These are phyloP conservation scores for Hyaloperonospora brassicae DNA, from an alignment of 352 stramenopile genomes.

Conservation along the genomic window DNA sequence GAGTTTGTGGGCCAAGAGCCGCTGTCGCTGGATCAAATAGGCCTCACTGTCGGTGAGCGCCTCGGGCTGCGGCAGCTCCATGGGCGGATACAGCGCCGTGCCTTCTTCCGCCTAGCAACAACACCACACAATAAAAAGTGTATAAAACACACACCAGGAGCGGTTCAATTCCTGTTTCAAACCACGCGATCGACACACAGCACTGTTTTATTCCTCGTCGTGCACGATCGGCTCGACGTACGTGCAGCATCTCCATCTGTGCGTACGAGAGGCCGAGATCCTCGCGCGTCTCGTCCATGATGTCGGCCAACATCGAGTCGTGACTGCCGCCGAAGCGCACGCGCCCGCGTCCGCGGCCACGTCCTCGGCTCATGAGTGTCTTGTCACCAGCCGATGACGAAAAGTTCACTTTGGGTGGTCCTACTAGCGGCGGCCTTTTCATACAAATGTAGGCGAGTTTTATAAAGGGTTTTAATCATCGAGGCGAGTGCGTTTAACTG, in stretches of 20 bases:
- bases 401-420: not conserved
- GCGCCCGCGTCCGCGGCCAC: conserved; percentile 47
- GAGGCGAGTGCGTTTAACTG: too few species aligned
- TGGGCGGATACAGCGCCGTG: conserved; percentile 44
- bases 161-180: too few species aligned
- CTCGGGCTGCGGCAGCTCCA: conserved; percentile 58
- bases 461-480: too few species aligned
- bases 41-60: conserved; percentile 43
- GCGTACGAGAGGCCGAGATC: conserved; percentile 56
- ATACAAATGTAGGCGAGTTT: too few species aligned
- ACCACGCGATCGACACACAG: too few species aligned
- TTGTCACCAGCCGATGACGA: too few species aligned
- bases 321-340: conserved; percentile 67
- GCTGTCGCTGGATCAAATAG: conserved; percentile 65
- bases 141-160: too few species aligned
- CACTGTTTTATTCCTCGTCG: not conserved
- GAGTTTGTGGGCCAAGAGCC: conserved; percentile 57
- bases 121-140: too few species aligned
- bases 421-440: not conserved
- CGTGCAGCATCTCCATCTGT: conserved; percentile 63
- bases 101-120: conserved; percentile 34
- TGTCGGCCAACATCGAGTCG: conserved; percentile 53
- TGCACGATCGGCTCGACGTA: conserved; percentile 11
- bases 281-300: conserved; percentile 67
- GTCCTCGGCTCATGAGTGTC: conserved; percentile 46